Evolutionary conservation across 495 filamentous ascomycete genomes (phyloP).

Genomic region (Aspergillus nanangensis): DNA sequence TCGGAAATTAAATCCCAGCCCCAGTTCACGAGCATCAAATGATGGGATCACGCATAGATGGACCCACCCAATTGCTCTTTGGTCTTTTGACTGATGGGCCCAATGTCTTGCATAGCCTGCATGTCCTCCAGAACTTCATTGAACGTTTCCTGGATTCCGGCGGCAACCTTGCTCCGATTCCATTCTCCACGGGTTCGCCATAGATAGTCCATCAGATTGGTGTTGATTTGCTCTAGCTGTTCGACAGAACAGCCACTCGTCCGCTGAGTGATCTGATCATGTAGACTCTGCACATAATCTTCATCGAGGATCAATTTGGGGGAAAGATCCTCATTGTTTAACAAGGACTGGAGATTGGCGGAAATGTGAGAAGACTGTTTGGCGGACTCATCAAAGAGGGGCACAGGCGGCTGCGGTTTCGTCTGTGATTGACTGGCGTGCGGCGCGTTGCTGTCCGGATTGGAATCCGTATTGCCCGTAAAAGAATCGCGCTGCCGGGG

Average conservation of each 20-base stretch:
- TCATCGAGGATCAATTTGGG: slow-evolving; percentile 54
- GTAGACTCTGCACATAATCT: slow-evolving; percentile 47
- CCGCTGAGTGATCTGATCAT: slow-evolving; percentile 52
- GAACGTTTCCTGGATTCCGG: slow-evolving; percentile 59
- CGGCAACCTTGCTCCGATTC: slow-evolving; percentile 70
- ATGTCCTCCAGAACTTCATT: slow-evolving; percentile 82
- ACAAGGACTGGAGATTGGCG: slow-evolving; percentile 34
- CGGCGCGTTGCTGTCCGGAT: slow-evolving; percentile 24
- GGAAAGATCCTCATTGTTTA: slow-evolving; percentile 44
- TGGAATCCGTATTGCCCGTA: slow-evolving; percentile 20
- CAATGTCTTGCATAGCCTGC: slow-evolving; percentile 57
- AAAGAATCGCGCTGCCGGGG: slow-evolving; percentile 4
- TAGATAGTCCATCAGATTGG: slow-evolving; percentile 82
- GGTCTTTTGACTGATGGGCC: slow-evolving; percentile 37
- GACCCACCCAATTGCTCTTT: slow-evolving; percentile 28
- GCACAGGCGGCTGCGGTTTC: slow-evolving; percentile 41
- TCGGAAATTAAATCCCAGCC: too few species aligned
- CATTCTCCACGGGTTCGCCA: slow-evolving; percentile 76
- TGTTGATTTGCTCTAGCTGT: slow-evolving; percentile 89
- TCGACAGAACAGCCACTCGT: slow-evolving; percentile 83
- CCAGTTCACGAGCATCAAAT: too few species aligned
- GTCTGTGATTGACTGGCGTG: slow-evolving; percentile 38
- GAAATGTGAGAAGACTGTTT: slow-evolving; percentile 23
- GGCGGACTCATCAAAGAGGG: slow-evolving; percentile 37
- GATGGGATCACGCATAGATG: too few species aligned